These are phyloP conservation scores for Leccinum arenicola DNA, from an alignment of 768 basidiomycete species.

Conservation along the genomic window DNA sequence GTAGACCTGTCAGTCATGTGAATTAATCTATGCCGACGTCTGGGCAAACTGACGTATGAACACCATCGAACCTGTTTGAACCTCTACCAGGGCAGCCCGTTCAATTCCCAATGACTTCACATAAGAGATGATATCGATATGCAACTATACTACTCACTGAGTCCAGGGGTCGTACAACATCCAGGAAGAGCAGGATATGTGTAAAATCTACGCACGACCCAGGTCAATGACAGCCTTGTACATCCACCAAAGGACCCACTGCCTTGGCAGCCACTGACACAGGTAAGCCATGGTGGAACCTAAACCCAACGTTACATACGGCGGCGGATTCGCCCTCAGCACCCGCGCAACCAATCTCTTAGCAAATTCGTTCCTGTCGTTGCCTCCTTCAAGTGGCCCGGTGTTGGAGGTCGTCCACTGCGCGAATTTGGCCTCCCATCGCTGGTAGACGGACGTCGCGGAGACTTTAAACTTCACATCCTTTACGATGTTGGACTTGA, in stretches of 20 bases:
- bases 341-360: conserved; percentile 47
- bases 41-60: no score
- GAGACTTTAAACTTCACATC: conserved; percentile 21
- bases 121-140: no score
- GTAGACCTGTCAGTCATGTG: no score
- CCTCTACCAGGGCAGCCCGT: no score
- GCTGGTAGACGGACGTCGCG: not conserved
- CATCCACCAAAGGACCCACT: conserved; percentile 20
- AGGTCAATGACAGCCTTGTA: conserved; percentile 17
- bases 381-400: conserved; percentile 29
- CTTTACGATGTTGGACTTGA: conserved; percentile 62
- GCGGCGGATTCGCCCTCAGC: conserved; percentile 45
- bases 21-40: no score
- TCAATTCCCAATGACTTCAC: no score
- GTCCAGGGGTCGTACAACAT: no score
- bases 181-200: not conserved
- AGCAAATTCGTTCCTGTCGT: conserved; percentile 53
- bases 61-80: no score
- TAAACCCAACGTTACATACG: conserved; percentile 50
- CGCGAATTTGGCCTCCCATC: conserved; percentile 50
- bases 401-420: conserved; percentile 37
- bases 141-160: no score
- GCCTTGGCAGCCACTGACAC: conserved; percentile 25
- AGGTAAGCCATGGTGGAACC: conserved; percentile 27
- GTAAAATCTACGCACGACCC: not conserved